Evolutionary conservation across 768 basidiomycete species (phyloP).

Genomic region (Cyathus striatus): DNA sequence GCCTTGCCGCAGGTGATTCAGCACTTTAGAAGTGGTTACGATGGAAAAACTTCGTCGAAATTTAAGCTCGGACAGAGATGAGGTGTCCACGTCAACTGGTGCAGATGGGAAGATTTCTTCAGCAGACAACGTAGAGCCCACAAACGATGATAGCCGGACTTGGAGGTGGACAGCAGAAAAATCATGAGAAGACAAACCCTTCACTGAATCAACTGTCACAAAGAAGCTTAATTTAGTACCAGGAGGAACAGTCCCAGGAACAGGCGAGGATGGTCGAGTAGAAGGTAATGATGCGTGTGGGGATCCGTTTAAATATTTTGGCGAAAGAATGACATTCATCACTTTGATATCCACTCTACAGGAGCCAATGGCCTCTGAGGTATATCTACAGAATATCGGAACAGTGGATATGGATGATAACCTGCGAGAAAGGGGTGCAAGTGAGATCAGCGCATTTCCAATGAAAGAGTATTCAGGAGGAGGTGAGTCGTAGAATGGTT

Average conservation of each 20-base stretch:
- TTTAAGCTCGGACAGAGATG: slow-evolving; percentile 72
- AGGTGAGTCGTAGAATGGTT: slow-evolving; percentile 87
- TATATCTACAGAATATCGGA: slow-evolving; percentile 92
- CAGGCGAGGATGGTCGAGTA: slow-evolving; percentile 66
- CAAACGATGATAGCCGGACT: slow-evolving; percentile 81
- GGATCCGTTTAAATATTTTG: slow-evolving; percentile 58
- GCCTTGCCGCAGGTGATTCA: slow-evolving; percentile 65
- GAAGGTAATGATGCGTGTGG: slow-evolving; percentile 65
- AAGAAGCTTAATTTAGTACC: slow-evolving; percentile 85
- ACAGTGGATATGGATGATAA: slow-evolving; percentile 70
- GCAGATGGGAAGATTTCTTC: slow-evolving; percentile 84
- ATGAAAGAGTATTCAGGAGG: slow-evolving; percentile 91
- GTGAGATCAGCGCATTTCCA: slow-evolving; percentile 78
- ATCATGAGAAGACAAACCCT: slow-evolving; percentile 86
- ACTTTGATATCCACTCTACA: slow-evolving; percentile 86
- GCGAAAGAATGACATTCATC: slow-evolving; percentile 59
- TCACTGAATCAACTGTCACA: slow-evolving; percentile 80
- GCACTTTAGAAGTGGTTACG: slow-evolving; percentile 66
- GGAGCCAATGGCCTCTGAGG: slow-evolving; percentile 92
- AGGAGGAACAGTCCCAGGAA: slow-evolving; percentile 57
- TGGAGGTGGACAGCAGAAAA: slow-evolving; percentile 85
- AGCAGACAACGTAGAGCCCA: slow-evolving; percentile 59
- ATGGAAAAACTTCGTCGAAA: slow-evolving; percentile 83
- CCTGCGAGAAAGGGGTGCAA: slow-evolving; percentile 75
- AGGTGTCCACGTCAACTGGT: slow-evolving; percentile 65